These are phyloP conservation scores for Pistacia vera DNA, from an alignment of 345 rosid species.

Conservation along the genomic window DNA sequence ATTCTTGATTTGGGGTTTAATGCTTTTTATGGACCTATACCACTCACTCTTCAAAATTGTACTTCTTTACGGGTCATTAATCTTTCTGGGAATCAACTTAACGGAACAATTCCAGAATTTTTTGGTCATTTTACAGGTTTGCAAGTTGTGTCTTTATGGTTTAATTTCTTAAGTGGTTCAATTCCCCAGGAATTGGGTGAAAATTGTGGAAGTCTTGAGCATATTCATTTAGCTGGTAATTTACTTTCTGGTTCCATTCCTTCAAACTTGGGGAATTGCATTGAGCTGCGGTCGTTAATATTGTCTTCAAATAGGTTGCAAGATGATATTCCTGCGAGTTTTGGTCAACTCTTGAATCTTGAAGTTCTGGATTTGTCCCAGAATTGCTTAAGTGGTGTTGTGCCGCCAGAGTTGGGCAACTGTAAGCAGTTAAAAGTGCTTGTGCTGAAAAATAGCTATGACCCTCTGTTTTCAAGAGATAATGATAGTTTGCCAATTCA, in stretches of 20 bases:
- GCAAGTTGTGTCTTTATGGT: constrained; percentile 38
- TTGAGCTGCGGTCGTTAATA: constrained; percentile 31
- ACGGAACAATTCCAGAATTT: constrained; percentile 41
- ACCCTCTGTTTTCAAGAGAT: constrained; percentile 33
- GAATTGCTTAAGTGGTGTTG: constrained; percentile 46
- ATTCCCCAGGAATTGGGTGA: constrained; percentile 38
- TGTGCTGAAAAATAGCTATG: constrained; percentile 38
- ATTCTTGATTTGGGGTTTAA: constrained; percentile 59
- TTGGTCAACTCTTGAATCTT: constrained; percentile 40
- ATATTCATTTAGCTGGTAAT: constrained; percentile 43
- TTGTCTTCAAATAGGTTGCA: constrained; percentile 48
- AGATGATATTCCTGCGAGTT: constrained; percentile 34
- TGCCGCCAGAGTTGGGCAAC: constrained; percentile 42
- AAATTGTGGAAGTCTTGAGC: constrained; percentile 41
- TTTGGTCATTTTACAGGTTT: constrained; percentile 20
- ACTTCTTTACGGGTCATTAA: constrained; percentile 35
- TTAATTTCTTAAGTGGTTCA: constrained; percentile 38
- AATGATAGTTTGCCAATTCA: constrained; percentile 17
- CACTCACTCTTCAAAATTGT: constrained; percentile 35
- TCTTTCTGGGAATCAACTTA: constrained; percentile 45
- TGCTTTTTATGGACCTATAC: constrained; percentile 39
- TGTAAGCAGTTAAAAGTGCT: constrained; percentile 43
- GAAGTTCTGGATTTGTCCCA: constrained; percentile 49
- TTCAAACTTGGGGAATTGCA: constrained; percentile 43
- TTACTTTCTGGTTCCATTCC: constrained; percentile 42